Percentiles rank a stretch among this genome's conserved stretches.
Evolutionary conservation across 805 yeast genomes (phyloP).

Genomic region (Zygotorulaspora florentina): DNA sequence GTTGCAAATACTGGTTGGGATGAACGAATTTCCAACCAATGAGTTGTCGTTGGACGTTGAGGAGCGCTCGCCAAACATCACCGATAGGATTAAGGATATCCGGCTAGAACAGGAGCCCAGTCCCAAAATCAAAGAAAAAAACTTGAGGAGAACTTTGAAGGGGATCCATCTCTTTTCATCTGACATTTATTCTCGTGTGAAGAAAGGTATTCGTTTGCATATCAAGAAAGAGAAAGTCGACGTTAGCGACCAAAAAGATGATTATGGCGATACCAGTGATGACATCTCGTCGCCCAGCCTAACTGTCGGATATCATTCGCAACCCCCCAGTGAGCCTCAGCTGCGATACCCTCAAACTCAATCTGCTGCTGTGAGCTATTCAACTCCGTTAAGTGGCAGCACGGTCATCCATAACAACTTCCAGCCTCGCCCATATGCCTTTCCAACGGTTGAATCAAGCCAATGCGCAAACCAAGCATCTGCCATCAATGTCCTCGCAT

Average conservation of each 20-base stretch:
- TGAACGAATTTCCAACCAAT: constrained; percentile 6
- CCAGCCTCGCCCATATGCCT: background rate
- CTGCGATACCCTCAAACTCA: constrained; percentile 3
- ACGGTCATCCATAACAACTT: constrained; percentile 11
- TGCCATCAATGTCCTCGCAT: constrained; percentile 11
- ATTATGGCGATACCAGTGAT: background rate
- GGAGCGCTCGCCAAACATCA: background rate
- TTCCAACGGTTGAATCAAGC: constrained; percentile 2
- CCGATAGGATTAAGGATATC: background rate
- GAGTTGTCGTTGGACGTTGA: background rate
- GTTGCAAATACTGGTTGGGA: constrained; percentile 5
- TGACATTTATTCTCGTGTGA: constrained; percentile 3
- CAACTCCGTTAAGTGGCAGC: constrained; percentile 9
- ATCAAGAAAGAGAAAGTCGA: background rate
- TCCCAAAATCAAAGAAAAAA: background rate
- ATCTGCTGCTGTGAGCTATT: constrained; percentile 2
- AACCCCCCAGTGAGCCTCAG: background rate
- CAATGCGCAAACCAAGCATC: constrained; percentile 1
- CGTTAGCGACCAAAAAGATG: background rate
- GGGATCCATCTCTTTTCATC: constrained; percentile 5
- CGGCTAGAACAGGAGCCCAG: background rate
- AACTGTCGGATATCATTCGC: background rate
- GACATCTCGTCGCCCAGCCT: background rate
- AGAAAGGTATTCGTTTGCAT: constrained; percentile 3
- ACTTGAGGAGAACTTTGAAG: background rate